These are phyloP conservation scores for Galeopsis tetrahit DNA, from an alignment of 257 asterid species.

Conservation along the genomic window DNA sequence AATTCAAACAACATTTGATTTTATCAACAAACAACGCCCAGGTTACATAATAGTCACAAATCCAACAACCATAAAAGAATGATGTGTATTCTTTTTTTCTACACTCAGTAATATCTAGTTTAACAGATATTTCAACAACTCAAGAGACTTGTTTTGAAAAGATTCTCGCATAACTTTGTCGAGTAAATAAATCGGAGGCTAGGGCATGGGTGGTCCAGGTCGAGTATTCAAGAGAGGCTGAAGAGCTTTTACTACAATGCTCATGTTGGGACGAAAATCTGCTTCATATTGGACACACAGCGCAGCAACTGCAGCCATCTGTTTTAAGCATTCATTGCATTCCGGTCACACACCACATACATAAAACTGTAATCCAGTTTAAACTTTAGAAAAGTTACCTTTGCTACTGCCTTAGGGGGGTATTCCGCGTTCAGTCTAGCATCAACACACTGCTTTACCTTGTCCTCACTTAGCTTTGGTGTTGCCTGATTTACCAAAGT, in stretches of 20 bases:
- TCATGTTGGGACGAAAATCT: constrained; percentile 78
- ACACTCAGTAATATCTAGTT: constrained; percentile 1
- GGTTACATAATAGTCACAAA: constrained; percentile 28
- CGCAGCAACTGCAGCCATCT: constrained; percentile 94
- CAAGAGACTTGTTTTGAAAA: neutral
- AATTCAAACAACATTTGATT: constrained; percentile 9
- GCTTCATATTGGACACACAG: constrained; percentile 79
- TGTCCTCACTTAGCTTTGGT: constrained; percentile 77
- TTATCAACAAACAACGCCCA: constrained; percentile 16
- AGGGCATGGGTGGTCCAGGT: constrained; percentile 47
- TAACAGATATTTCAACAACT: neutral
- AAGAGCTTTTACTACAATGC: constrained; percentile 80
- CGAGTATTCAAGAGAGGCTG: constrained; percentile 74
- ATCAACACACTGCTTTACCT: constrained; percentile 74
- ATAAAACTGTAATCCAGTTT: no score
- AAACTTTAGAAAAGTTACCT: constrained; percentile 45
- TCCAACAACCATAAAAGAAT: constrained; percentile 32
- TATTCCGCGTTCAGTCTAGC: constrained; percentile 58
- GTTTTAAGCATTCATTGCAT: constrained; percentile 16
- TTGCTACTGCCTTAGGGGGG: constrained; percentile 85
- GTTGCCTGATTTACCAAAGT: constrained; percentile 60
- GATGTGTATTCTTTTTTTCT: constrained; percentile 16
- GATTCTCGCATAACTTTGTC: neutral
- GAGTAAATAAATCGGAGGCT: neutral
- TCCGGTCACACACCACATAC: no score